Evolutionary conservation across 768 basidiomycete species (phyloP), one percentile per base, ranked within the genome.

Genomic region (Agrocybe chaxingu): DNA sequence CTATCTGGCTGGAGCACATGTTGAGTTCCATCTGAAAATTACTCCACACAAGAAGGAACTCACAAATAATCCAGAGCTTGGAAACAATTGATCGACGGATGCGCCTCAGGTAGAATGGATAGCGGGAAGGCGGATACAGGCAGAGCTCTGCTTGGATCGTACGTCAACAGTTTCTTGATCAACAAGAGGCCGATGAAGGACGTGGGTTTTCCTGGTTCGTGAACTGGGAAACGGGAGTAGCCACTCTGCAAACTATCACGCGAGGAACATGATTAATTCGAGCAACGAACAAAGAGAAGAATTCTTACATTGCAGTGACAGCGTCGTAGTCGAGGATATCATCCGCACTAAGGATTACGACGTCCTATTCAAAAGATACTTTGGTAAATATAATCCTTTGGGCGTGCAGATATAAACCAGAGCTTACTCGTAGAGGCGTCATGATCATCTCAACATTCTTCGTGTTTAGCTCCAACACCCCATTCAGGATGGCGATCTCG

Each of bases 1-100:
- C 96, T 0, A 93, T 96, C 77, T 97, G 96, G 71, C 88, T 90
- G 36, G 7, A 39, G 31, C 42, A 11, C 12, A 24, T 8, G 7
- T n/a, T 19, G n/a, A 24, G 47, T 5, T 35, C 31, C 31, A 18
- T 44, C 13, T 43, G 18, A n/a, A 48, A 42, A 29, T 35, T 39
- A 11, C 42, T 33, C 18, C 36, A 18, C 32, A n/a, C 4, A 4
- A 12, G 18, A n/a, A 12, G 47, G 29, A 9, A 53, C 80, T 33
- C 60, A 89, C 89, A 91, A 95, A 63, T 94, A 96, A 65, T 98
- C 92, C 33, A 98, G 69, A 0, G 93, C 93, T 65, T 98, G 92
- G 73, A 97, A 92, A 60, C 91, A 97, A 60, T 91, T 96, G 64
- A 97, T 94, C 8, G 81, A 79, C 0, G 92, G 91, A 41, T 76